A percentile compares a stretch with the other conserved stretches of the same genome.
Evolutionary conservation across 164 flowering plant genomes (phyloP).

Genomic region (Platanus orientalis): DNA sequence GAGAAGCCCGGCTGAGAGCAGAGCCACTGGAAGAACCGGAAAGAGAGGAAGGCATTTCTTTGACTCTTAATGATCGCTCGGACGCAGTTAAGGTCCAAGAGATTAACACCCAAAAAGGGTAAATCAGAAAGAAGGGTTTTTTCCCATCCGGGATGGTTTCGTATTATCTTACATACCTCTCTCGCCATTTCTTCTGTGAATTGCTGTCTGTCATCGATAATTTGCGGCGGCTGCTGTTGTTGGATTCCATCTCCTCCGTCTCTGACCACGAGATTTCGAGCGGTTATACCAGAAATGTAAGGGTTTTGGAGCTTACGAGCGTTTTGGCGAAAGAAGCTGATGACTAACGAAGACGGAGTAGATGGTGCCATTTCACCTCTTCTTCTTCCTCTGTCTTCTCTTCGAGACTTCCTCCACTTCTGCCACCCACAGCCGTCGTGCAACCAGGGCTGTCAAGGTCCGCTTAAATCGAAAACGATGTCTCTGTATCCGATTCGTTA

Average conservation of each 20-base stretch:
- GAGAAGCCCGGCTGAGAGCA: conserved; percentile 19
- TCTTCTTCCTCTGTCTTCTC: not conserved
- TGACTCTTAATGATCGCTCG: conserved; percentile 32
- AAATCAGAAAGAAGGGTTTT: conserved; percentile 34
- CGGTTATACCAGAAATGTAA: not conserved
- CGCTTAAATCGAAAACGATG: too few species aligned
- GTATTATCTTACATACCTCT: conserved; percentile 33
- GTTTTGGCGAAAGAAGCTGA: not conserved
- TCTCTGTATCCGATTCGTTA: too few species aligned
- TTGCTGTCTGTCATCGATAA: not conserved
- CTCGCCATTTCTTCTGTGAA: conserved; percentile 26
- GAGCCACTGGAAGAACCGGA: conserved; percentile 53
- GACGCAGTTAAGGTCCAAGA: conserved; percentile 36
- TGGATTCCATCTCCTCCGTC: not conserved
- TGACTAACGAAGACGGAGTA: not conserved
- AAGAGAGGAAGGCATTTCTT: conserved; percentile 31
- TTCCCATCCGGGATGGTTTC: conserved; percentile 53
- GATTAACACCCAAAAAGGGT: conserved; percentile 32
- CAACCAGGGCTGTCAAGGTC: too few species aligned
- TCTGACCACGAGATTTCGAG: not conserved
- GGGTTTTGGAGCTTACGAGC: not conserved
- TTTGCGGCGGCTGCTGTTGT: not conserved
- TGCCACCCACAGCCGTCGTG: too few species aligned
- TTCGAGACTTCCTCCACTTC: too few species aligned
- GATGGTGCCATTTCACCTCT: not conserved